A percentile compares a stretch with the other conserved stretches of the same genome.
Conservation (phyloP, 1,284 basidiomycete species). For the Blastosporella zonata region DNA sequence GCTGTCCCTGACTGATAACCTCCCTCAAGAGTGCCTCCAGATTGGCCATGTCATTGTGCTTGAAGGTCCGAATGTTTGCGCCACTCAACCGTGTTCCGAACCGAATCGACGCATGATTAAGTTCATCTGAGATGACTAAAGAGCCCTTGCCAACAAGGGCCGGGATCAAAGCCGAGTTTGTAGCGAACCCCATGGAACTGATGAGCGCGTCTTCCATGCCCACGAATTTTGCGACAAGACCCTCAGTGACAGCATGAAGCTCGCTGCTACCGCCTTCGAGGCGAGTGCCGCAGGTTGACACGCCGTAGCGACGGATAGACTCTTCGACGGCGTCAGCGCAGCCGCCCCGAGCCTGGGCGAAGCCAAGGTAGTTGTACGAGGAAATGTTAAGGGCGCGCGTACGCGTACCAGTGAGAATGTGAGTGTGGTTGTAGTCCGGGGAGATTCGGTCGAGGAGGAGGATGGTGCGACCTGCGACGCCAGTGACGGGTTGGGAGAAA, state of each 20-base stretch:
- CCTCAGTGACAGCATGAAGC: conserved; percentile 81
- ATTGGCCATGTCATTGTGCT: conserved; percentile 92
- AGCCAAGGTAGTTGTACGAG: conserved; percentile 99
- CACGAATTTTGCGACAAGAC: conserved; percentile 87
- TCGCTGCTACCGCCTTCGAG: conserved; percentile 85
- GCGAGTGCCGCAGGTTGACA: conserved; percentile 76
- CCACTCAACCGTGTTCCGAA: conserved; percentile 90
- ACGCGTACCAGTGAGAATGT: conserved; percentile 74
- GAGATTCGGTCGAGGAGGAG: conserved; percentile 83
- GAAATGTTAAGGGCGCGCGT: conserved; percentile 95
- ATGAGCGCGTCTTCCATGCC: conserved; percentile 89
- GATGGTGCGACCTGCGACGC: conserved; percentile 94
- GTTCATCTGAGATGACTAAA: conserved; percentile 95
- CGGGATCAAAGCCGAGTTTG: conserved; percentile 95
- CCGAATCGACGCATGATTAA: conserved; percentile 95
- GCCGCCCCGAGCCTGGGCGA: conserved; percentile 90
- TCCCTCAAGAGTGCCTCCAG: conserved; percentile 86
- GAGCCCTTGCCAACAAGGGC: conserved; percentile 90
- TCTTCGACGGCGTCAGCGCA: conserved; percentile 94
- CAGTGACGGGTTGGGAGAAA: conserved; percentile 91
- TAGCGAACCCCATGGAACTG: conserved; percentile 97
- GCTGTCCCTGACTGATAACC: conserved; percentile 95
- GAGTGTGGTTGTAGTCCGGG: conserved; percentile 79
- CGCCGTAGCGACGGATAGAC: conserved; percentile 74
- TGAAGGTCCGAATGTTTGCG: conserved; percentile 90